Conservation (phyloP, 352 stramenopile species). For the Phytopythium oedochilum region DNA sequence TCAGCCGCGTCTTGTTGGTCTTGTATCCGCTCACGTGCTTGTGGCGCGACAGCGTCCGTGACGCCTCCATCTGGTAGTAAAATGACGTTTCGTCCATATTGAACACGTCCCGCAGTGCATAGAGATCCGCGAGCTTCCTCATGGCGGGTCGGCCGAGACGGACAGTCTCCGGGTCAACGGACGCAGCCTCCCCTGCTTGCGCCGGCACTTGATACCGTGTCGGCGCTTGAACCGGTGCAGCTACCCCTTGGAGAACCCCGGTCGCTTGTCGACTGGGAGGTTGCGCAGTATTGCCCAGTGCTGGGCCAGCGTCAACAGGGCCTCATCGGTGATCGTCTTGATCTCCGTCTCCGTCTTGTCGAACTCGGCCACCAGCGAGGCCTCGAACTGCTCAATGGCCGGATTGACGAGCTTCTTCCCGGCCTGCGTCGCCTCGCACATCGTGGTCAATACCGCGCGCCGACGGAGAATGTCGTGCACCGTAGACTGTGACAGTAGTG, state of each 20-base stretch:
- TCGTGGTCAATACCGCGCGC: not conserved
- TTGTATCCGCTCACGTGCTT: slow-evolving; percentile 6
- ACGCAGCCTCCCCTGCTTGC: slow-evolving; percentile 8
- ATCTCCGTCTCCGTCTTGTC: slow-evolving; percentile 1
- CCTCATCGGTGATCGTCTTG: slow-evolving; percentile 3
- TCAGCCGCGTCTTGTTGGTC: slow-evolving; percentile 5
- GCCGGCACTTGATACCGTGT: slow-evolving; percentile 8
- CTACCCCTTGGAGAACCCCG: slow-evolving; percentile 24
- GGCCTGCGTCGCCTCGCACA: not conserved
- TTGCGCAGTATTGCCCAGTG: not conserved
- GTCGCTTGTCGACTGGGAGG: not conserved
- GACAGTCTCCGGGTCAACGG: not conserved
- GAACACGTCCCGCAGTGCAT: slow-evolving; percentile 8
- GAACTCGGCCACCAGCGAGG: slow-evolving; percentile 1
- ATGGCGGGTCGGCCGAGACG: not conserved
- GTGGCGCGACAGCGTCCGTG: not conserved
- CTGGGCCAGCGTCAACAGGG: not conserved
- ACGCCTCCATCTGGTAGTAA: slow-evolving; percentile 8
- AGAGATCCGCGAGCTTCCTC: not conserved
- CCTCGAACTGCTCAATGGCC: not conserved
- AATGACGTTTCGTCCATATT: slow-evolving; percentile 16
- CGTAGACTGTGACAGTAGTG: not conserved
- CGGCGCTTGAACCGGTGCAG: slow-evolving; percentile 9
- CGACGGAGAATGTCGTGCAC: not conserved
- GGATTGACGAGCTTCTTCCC: slow-evolving; percentile 1